Conservation (phyloP, 768 basidiomycete genomes). For the Termitomyces eurrhizus region DNA sequence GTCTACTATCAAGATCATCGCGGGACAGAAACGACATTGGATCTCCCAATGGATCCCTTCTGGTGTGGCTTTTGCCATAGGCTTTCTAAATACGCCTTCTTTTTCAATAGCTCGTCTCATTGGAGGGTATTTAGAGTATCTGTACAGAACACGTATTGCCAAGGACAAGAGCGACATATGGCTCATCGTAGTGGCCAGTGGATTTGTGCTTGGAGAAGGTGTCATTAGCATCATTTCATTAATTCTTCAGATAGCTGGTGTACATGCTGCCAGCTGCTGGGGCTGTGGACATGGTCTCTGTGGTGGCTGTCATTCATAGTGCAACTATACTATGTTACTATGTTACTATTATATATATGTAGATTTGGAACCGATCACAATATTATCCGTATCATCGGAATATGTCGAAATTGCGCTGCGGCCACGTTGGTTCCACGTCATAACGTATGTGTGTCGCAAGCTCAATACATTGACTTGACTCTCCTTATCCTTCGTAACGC, state of each 20-base stretch:
- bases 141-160: constrained; percentile 52
- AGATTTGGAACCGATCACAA: not conserved
- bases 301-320: constrained; percentile 54
- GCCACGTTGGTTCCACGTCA: constrained; percentile 35
- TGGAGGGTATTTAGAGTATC: constrained; percentile 79
- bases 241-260: constrained; percentile 66
- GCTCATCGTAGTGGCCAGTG: constrained; percentile 86
- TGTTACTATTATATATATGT: too few relatives aligned
- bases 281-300: constrained; percentile 80
- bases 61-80: constrained; percentile 92
- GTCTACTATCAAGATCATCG: constrained; percentile 63
- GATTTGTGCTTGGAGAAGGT: constrained; percentile 95
- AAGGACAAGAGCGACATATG: constrained; percentile 60
- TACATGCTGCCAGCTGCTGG: constrained; percentile 78
- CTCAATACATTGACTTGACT: not conserved
- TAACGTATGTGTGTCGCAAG: constrained; percentile 4
- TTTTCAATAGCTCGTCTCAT: constrained; percentile 90
- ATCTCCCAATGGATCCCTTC: constrained; percentile 84
- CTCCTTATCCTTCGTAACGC: not conserved
- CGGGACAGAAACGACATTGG: constrained; percentile 41
- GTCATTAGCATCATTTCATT: constrained; percentile 82
- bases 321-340: constrained; percentile 4
- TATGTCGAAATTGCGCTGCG: not conserved
- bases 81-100: constrained; percentile 93
- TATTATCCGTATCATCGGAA: not conserved